phyloP scores from a whole-genome alignment of 2,329 filamentous ascomycete genomes.

The Colletotrichum kahawae region DNA sequence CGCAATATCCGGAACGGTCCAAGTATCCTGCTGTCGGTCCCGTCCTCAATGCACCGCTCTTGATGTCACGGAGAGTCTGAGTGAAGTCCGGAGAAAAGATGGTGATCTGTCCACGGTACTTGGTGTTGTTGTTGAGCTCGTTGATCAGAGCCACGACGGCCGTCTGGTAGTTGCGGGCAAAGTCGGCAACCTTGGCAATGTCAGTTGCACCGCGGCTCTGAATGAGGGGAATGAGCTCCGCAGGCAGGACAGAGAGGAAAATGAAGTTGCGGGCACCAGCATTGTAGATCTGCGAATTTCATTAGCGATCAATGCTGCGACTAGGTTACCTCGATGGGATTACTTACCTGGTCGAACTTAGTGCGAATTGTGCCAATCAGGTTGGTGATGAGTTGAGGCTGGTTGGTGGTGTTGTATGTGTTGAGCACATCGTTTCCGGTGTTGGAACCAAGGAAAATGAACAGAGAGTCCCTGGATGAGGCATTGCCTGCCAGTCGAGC shows the following conservation, averaged over 20 bases:
- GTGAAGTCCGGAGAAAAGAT: constrained; percentile 1
- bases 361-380: not conserved
- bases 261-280: not conserved
- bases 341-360: not conserved
- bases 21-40: not conserved
- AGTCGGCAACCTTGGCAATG: not conserved
- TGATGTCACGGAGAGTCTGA: not conserved
- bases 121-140: not conserved
- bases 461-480: not conserved
- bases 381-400: not conserved
- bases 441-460: constrained; percentile 6
- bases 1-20: not conserved
- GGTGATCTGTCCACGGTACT: not conserved
- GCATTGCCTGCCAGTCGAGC: not conserved
- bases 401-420: constrained; percentile 7
- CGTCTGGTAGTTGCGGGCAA: not conserved
- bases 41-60: not conserved
- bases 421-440: not conserved
- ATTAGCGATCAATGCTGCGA: not conserved
- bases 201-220: not conserved
- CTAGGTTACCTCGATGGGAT: not conserved
- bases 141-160: not conserved
- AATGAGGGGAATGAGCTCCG: not conserved
- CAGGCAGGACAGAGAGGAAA: not conserved
- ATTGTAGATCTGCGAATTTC: not conserved